Conservation (phyloP, 148 eudicot species). For the Euryodendron excelsum region DNA sequence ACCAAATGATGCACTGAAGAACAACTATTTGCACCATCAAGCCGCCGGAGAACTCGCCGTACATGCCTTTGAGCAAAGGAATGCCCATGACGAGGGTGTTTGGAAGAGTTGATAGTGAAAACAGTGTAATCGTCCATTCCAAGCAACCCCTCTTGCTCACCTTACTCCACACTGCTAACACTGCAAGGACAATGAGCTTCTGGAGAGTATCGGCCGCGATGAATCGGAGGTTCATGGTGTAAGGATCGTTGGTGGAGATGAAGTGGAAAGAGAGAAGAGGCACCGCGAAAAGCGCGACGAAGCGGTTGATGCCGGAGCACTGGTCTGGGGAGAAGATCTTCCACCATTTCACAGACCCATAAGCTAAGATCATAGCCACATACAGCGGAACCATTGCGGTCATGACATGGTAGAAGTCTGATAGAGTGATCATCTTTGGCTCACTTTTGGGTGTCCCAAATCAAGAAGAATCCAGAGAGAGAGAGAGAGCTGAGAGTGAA, state of each 20-base stretch:
- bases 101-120: conserved; percentile 84
- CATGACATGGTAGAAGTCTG: conserved; percentile 94
- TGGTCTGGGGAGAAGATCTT: conserved; percentile 89
- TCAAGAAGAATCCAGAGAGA: not conserved
- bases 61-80: conserved; percentile 89
- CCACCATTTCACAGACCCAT: conserved; percentile 97
- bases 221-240: conserved; percentile 75
- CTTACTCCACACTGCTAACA: conserved; percentile 49
- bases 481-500: not conserved
- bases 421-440: conserved; percentile 56
- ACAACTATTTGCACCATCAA: conserved; percentile 96
- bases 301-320: conserved; percentile 88
- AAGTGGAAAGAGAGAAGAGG: conserved; percentile 90
- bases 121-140: conserved; percentile 85
- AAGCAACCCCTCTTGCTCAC: conserved; percentile 58
- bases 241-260: conserved; percentile 78
- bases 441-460: not conserved
- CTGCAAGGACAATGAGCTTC: conserved; percentile 56
- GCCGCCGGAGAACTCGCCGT: conserved; percentile 76
- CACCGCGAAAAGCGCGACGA: conserved; percentile 85
- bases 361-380: conserved; percentile 90
- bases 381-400: conserved; percentile 90
- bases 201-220: conserved; percentile 87
- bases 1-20: conserved; percentile 89
- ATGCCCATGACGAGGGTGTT: conserved; percentile 98